These are phyloP conservation scores for Tetrahymena malaccensis DNA, from an alignment of 73 alveolate genomes.

Conservation along the genomic window DNA sequence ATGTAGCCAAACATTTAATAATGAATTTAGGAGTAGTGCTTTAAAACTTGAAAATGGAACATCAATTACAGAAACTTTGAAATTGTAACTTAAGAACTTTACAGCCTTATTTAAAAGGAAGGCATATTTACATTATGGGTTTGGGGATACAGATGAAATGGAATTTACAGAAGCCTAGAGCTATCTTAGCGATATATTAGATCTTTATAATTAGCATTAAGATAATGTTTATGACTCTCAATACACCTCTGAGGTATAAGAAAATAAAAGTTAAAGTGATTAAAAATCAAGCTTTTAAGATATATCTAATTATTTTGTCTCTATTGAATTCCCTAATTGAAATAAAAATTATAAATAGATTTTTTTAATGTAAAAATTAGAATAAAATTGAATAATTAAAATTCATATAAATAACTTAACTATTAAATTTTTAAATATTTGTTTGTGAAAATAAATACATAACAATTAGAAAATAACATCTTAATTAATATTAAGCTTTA, in stretches of 20 bases:
- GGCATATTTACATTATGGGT: slow-evolving; percentile 28
- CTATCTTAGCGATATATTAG: slow-evolving; percentile 45
- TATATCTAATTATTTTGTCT: not conserved
- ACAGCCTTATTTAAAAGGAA: slow-evolving; percentile 40
- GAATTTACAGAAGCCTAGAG: slow-evolving; percentile 52
- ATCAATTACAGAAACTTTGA: slow-evolving; percentile 8
- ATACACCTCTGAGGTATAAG: slow-evolving; percentile 52
- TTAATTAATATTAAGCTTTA: too few species aligned
- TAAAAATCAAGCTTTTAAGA: not conserved
- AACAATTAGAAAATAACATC: too few species aligned
- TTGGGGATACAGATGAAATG: slow-evolving; percentile 40
- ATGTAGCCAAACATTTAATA: slow-evolving; percentile 3
- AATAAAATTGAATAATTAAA: too few species aligned
- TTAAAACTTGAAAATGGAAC: slow-evolving; percentile 17
- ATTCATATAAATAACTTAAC: too few species aligned
- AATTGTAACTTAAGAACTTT: slow-evolving; percentile 19
- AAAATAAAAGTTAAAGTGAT: too few species aligned
- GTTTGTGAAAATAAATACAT: too few species aligned
- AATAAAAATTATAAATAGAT: too few species aligned
- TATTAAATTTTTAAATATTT: too few species aligned
- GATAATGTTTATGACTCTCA: slow-evolving; percentile 63
- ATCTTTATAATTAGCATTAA: slow-evolving; percentile 58
- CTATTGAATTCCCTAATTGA: not conserved
- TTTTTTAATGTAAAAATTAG: not conserved
- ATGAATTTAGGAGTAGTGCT: not conserved